Base-by-base conservation (phyloP, 106 monocot species). In the Vanilla planifolia region DNA sequence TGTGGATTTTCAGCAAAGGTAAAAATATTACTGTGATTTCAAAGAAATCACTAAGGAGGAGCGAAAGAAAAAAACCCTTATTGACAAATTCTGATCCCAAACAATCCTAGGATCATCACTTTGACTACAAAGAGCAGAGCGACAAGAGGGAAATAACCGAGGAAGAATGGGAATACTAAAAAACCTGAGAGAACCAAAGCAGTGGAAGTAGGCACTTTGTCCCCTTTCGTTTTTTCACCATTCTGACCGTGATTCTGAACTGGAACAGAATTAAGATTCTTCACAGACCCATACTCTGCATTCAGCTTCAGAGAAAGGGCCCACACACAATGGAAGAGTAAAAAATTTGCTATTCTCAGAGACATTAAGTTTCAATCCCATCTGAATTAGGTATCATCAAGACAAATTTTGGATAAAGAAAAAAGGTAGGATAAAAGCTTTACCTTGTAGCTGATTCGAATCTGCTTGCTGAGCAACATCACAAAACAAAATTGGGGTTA, bases 371-470 rank as follows among this genome's bases (percentile, higher is more conserved):
- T 39, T 39, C n/a, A n/a, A n/a, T n/a, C n/a, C n/a, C n/a, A n/a
- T n/a, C n/a, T n/a, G n/a, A n/a, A n/a, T n/a, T n/a, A n/a, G n/a
- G n/a, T n/a, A n/a, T n/a, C n/a, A n/a, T n/a, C n/a, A n/a, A n/a
- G n/a, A n/a, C n/a, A n/a, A n/a, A n/a, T n/a, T n/a, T n/a, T n/a
- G n/a, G n/a, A 45, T 5, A 45, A 1, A 45, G 45, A 45, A 45
- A 15, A 45, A 45, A 45, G n/a, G 17, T n/a, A 17, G 5, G 5
- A 17, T 28, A 53, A 53, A 32, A 14, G 35, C 68, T 65, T n/a
- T 22, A 95, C 86, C 95, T 94, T 94, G 71, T 81, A 96, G 71
- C 76, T 77, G 27, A 68, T 74, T 43, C 95, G 90, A 69, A 90
- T 74, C 63, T 35, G 51, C 73, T 90, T 86, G 69, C 89, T 94